Evolutionary conservation across 768 basidiomycete species (phyloP).

Genomic region (Coprinopsis strossmayeri): DNA sequence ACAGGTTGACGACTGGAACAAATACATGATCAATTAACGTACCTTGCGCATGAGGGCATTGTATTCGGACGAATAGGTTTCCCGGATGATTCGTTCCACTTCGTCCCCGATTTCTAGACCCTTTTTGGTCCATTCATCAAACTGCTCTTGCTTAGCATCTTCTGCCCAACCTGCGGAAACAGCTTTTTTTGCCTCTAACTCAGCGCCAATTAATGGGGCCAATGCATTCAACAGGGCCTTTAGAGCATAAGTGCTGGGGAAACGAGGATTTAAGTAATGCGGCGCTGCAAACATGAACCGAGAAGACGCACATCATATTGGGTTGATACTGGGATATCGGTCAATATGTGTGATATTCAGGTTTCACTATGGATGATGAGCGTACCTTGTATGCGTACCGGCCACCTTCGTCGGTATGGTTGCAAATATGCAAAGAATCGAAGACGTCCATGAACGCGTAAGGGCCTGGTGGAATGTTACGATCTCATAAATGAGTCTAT

Average conservation of each 20-base stretch:
- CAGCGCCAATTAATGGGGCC: conserved; percentile 82
- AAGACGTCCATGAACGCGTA: conserved; percentile 96
- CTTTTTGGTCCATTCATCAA: conserved; percentile 54
- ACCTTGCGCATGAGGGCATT: conserved; percentile 65
- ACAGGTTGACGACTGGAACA: not conserved
- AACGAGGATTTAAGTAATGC: conserved; percentile 1
- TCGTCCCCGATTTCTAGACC: conserved; percentile 54
- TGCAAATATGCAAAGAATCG: conserved; percentile 81
- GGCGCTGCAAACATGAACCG: not conserved
- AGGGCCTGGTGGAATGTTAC: conserved; percentile 48
- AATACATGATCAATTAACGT: conserved; percentile 9
- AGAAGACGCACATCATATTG: conserved; percentile 59
- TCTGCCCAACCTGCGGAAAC: conserved; percentile 61
- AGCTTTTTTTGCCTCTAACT: conserved; percentile 46
- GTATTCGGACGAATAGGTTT: conserved; percentile 59
- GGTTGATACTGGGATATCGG: conserved; percentile 53
- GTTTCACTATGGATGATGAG: not conserved
- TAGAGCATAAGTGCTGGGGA: conserved; percentile 72
- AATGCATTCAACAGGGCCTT: conserved; percentile 72
- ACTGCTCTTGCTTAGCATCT: conserved; percentile 39
- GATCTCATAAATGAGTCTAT: conserved; percentile 7
- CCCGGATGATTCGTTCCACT: conserved; percentile 54
- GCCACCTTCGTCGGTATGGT: conserved; percentile 75
- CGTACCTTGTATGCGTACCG: conserved; percentile 64
- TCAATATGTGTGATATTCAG: not conserved